Conservation (phyloP, 164 flowering plant species). For the Tinospora cordifolia region DNA sequence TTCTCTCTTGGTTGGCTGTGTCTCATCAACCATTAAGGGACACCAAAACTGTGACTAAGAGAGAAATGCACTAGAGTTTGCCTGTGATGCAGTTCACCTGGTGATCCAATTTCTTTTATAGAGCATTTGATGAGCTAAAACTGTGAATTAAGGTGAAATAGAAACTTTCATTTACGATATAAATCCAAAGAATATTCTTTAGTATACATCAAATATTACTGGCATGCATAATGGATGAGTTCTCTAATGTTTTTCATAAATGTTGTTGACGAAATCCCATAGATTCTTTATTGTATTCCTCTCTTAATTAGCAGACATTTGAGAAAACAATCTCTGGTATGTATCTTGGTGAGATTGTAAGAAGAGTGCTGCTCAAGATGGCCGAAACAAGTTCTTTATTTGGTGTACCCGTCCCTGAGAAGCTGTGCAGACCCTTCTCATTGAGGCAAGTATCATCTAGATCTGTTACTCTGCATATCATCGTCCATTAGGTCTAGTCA, state of each 20-base stretch:
- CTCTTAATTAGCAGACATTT: conserved; percentile 38
- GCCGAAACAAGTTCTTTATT: conserved; percentile 52
- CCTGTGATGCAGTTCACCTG: background rate
- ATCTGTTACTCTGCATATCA: background rate
- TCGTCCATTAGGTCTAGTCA: no score
- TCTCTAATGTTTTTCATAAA: background rate
- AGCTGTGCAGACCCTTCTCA: conserved; percentile 52
- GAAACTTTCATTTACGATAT: background rate
- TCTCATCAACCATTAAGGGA: no score
- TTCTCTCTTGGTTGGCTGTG: no score
- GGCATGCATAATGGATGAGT: background rate
- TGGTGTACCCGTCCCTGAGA: conserved; percentile 44
- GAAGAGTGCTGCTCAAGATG: conserved; percentile 58
- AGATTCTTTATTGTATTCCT: background rate
- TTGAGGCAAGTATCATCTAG: conserved; percentile 40
- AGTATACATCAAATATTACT: background rate
- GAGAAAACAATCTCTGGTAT: conserved; percentile 96
- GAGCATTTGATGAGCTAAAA: background rate
- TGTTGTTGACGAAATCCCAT: background rate
- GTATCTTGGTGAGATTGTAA: conserved; percentile 84
- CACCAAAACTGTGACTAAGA: no score
- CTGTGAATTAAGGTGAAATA: background rate
- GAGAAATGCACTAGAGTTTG: no score
- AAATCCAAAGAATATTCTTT: background rate
- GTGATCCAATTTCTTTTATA: no score